phyloP scores from a whole-genome alignment of 148 eudicot species.

The Linanthus parryae region DNA sequence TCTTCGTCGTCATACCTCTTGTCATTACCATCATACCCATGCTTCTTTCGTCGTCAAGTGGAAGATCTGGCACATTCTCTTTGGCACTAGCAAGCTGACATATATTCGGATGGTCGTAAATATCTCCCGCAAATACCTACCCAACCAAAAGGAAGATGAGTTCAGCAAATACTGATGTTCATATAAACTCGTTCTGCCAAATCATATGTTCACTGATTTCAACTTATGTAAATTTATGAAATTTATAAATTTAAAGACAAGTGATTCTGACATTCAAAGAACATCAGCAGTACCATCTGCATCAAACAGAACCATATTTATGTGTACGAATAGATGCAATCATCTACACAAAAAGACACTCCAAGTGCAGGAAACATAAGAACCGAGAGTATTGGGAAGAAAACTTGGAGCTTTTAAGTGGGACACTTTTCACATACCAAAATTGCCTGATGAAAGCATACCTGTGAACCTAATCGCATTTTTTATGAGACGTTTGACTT shows the following conservation, averaged over 20 bases:
- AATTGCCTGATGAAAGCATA: not conserved
- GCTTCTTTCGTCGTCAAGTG: constrained; percentile 41
- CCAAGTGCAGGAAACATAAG: no score
- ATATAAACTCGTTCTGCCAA: not conserved
- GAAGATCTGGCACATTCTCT: constrained; percentile 35
- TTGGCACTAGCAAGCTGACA: constrained; percentile 58
- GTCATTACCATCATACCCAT: constrained; percentile 50
- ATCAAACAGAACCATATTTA: no score
- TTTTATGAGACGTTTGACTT: not conserved
- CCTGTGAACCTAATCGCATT: not conserved
- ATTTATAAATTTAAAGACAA: not conserved
- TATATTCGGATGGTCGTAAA: constrained; percentile 22
- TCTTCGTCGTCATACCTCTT: constrained; percentile 77
- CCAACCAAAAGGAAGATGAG: not conserved
- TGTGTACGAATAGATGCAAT: no score
- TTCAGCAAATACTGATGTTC: not conserved
- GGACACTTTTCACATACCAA: not conserved
- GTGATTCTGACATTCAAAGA: no score
- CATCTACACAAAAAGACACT: no score
- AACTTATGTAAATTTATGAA: not conserved
- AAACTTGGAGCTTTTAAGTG: not conserved
- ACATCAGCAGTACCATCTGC: no score
- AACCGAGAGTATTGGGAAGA: not conserved
- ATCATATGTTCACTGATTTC: no score
- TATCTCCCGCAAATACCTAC: constrained; percentile 61